Evolutionary conservation across 139 green algal species (phyloP).

Genomic region (Tetraselmis chui): DNA sequence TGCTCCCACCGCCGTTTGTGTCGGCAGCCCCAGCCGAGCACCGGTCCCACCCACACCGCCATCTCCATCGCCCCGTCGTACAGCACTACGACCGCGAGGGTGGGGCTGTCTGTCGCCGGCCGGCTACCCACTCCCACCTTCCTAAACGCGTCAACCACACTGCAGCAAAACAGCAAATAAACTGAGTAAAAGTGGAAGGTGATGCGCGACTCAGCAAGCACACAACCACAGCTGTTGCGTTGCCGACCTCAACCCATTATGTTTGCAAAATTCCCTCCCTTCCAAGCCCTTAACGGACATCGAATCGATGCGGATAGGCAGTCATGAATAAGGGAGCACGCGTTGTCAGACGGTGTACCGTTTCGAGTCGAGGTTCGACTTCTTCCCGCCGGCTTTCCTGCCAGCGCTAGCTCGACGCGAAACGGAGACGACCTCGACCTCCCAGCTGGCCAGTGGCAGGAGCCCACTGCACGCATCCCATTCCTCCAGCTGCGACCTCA

Average conservation of each 20-base stretch:
- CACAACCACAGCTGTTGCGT: too few relatives aligned
- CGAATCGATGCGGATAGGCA: too few relatives aligned
- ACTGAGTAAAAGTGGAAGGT: too few relatives aligned
- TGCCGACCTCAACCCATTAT: too few relatives aligned
- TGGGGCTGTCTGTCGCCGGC: neutral
- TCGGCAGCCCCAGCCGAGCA: neutral
- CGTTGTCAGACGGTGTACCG: too few relatives aligned
- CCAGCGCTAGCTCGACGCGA: too few relatives aligned
- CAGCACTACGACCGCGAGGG: neutral
- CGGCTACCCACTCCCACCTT: neutral
- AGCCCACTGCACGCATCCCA: neutral
- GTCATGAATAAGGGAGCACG: too few relatives aligned
- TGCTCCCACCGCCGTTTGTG: neutral
- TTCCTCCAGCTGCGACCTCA: neutral
- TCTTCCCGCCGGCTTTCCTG: neutral
- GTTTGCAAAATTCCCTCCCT: too few relatives aligned
- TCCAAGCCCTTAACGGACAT: too few relatives aligned
- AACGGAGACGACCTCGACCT: neutral
- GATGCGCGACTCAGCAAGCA: too few relatives aligned
- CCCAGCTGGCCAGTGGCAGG: neutral
- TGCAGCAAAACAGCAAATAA: too few relatives aligned
- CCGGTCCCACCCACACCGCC: neutral
- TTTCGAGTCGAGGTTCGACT: neutral
- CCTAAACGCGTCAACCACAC: neutral
- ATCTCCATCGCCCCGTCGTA: neutral